Conservation (phyloP, 2,329 filamentous ascomycete species). For the Neonectria hederae region DNA sequence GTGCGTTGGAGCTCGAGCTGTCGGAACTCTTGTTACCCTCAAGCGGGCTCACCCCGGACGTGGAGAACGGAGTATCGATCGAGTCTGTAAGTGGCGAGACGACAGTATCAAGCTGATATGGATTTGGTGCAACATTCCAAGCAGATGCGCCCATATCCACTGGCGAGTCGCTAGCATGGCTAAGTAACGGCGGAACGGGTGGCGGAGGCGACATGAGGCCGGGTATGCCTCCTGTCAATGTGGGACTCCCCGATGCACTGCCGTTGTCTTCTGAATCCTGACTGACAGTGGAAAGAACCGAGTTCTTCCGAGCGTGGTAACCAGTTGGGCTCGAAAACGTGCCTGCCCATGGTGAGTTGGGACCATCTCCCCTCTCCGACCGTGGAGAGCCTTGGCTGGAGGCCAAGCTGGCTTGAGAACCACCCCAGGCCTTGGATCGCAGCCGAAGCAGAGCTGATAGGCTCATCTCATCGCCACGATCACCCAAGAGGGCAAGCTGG, state of each 20-base stretch:
- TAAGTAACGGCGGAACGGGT: slow-evolving; percentile 30
- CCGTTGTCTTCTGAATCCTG: slow-evolving; percentile 56
- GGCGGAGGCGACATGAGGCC: slow-evolving; percentile 42
- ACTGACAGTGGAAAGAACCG: slow-evolving; percentile 59
- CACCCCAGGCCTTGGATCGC: slow-evolving; percentile 80
- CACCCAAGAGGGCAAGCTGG: slow-evolving; percentile 75
- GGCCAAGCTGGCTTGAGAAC: slow-evolving; percentile 77
- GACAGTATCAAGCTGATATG: slow-evolving; percentile 23
- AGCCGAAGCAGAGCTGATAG: slow-evolving; percentile 77
- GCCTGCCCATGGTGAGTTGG: slow-evolving; percentile 53
- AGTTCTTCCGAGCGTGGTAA: slow-evolving; percentile 58
- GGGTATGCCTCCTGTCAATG: slow-evolving; percentile 55
- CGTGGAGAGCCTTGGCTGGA: slow-evolving; percentile 62
- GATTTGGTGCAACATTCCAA: slow-evolving; percentile 19
- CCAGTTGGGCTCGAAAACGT: slow-evolving; percentile 36
- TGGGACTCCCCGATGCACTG: slow-evolving; percentile 61
- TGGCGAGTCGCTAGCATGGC: slow-evolving; percentile 22
- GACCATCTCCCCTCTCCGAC: slow-evolving; percentile 59
- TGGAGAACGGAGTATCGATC: slow-evolving; percentile 29
- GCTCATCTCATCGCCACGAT: slow-evolving; percentile 71
- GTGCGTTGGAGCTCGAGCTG: slow-evolving; percentile 21
- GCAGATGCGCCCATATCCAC: slow-evolving; percentile 24
- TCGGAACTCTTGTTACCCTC: slow-evolving; percentile 31
- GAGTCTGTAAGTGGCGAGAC: slow-evolving; percentile 35
- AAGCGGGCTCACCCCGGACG: slow-evolving; percentile 34